phyloP scores from a whole-genome alignment of 768 basidiomycete genomes.

The Lentinula boryana region DNA sequence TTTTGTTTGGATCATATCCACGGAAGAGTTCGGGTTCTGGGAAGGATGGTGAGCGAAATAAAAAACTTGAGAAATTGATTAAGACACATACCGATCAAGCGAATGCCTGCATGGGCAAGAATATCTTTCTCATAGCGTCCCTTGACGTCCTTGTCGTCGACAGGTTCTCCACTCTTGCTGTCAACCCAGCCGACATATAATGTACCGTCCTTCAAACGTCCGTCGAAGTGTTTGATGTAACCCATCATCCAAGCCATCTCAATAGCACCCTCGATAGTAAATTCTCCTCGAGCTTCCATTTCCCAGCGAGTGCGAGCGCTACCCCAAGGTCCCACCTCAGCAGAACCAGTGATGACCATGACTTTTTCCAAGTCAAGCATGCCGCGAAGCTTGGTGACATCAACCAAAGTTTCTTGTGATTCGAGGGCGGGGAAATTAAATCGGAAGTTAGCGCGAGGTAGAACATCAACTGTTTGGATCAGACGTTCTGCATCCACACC shows the following conservation, averaged over 20 bases:
- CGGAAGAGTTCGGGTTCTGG: constrained; percentile 96
- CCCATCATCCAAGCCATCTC: constrained; percentile 99
- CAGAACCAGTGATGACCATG: constrained; percentile 92
- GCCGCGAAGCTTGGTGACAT: constrained; percentile 77
- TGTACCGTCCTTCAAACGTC: constrained; percentile 87
- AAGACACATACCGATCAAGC: constrained; percentile 75
- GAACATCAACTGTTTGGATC: constrained; percentile 86
- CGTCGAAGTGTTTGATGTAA: constrained; percentile 97
- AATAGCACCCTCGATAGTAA: constrained; percentile 96
- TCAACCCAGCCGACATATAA: constrained; percentile 99
- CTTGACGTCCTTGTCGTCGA: constrained; percentile 96
- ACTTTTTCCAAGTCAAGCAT: constrained; percentile 95
- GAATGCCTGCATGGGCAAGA: constrained; percentile 83
- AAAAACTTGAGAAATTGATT: not conserved
- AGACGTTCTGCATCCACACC: constrained; percentile 91
- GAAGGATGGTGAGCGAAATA: constrained; percentile 5
- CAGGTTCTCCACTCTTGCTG: constrained; percentile 84
- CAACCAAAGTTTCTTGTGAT: constrained; percentile 54
- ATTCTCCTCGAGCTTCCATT: constrained; percentile 97
- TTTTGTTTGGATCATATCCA: constrained; percentile 97
- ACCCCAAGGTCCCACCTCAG: constrained; percentile 98
- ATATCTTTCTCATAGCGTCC: constrained; percentile 95
- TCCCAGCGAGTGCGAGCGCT: constrained; percentile 98
- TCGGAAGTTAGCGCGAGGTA: constrained; percentile 97
- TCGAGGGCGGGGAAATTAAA: constrained; percentile 92